Evolutionary conservation across 2,329 filamentous ascomycete genomes (phyloP).

Genomic region (Calonectria naviculata): DNA sequence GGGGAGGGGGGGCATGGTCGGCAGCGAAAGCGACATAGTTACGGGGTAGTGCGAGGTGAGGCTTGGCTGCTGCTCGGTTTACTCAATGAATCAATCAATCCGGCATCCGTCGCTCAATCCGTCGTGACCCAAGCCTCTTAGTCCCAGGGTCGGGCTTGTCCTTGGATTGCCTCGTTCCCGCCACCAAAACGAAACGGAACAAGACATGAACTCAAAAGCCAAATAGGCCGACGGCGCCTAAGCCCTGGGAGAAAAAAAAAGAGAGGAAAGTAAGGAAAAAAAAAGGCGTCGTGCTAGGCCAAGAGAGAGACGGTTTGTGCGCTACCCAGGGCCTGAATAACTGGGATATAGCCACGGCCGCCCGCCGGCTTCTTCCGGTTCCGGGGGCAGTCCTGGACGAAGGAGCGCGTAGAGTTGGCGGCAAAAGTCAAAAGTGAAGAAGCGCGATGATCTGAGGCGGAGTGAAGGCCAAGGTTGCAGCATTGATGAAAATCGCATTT

Average conservation of each 20-base stretch:
- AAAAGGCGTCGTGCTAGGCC: neutral
- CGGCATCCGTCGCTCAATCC: neutral
- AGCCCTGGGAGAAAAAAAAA: neutral
- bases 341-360: neutral
- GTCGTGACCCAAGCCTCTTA: neutral
- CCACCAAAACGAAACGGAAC: neutral
- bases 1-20: neutral
- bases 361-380: conserved; percentile 11
- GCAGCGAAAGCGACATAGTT: conserved; percentile 3
- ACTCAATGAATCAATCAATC: conserved; percentile 1
- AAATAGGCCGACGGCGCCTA: neutral
- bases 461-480: neutral
- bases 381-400: conserved; percentile 9
- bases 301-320: neutral
- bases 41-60: neutral
- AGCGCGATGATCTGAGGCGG: conserved; percentile 3
- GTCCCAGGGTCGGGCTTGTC: conserved; percentile 10
- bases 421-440: conserved; percentile 6
- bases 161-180: conserved; percentile 8
- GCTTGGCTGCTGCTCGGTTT: conserved; percentile 4
- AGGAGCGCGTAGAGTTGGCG: conserved; percentile 5
- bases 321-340: neutral
- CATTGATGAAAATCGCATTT: conserved; percentile 1
- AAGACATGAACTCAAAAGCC: neutral
- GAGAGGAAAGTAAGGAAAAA: neutral